Percentiles rank a stretch among this genome's conserved stretches.
phyloP scores from a whole-genome alignment of 2,329 filamentous ascomycete genomes.

The Trichoderma sp. region DNA sequence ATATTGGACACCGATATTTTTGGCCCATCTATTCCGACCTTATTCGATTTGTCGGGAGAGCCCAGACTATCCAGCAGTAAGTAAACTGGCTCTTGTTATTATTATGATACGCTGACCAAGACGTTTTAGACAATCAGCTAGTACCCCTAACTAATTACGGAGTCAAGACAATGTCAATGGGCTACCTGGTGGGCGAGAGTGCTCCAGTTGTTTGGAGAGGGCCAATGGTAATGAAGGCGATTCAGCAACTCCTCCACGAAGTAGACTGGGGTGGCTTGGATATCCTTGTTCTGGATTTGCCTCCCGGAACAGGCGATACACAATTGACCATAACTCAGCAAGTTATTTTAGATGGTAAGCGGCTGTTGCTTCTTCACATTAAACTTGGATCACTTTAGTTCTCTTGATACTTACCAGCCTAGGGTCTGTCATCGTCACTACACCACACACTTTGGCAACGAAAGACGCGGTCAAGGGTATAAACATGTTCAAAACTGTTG shows the following conservation, averaged over 20 bases:
- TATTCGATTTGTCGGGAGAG: conserved; percentile 80
- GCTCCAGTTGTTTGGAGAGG: conserved; percentile 93
- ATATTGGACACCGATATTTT: conserved; percentile 97
- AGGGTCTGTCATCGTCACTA: conserved; percentile 86
- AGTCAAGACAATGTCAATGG: conserved; percentile 98
- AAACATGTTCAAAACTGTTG: conserved; percentile 87
- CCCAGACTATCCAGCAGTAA: conserved; percentile 74
- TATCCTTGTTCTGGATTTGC: conserved; percentile 85
- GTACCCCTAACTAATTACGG: conserved; percentile 92
- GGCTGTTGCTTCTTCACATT: background rate
- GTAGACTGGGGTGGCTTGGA: conserved; percentile 93
- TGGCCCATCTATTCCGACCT: conserved; percentile 88
- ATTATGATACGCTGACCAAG: conserved; percentile 23
- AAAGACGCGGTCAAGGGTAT: conserved; percentile 92
- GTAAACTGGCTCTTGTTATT: conserved; percentile 35
- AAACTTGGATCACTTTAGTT: conserved; percentile 14
- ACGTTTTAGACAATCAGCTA: conserved; percentile 69
- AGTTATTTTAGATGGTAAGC: conserved; percentile 77
- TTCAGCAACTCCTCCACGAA: conserved; percentile 93
- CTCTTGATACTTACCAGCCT: background rate
- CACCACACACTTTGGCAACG: conserved; percentile 88
- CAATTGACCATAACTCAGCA: conserved; percentile 98
- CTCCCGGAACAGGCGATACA: conserved; percentile 92
- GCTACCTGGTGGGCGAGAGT: conserved; percentile 79
- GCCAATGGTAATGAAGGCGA: conserved; percentile 95